These are phyloP conservation scores for Penicillium psychrosexuale DNA, from an alignment of 2,329 filamentous ascomycete genomes.

Conservation along the genomic window DNA sequence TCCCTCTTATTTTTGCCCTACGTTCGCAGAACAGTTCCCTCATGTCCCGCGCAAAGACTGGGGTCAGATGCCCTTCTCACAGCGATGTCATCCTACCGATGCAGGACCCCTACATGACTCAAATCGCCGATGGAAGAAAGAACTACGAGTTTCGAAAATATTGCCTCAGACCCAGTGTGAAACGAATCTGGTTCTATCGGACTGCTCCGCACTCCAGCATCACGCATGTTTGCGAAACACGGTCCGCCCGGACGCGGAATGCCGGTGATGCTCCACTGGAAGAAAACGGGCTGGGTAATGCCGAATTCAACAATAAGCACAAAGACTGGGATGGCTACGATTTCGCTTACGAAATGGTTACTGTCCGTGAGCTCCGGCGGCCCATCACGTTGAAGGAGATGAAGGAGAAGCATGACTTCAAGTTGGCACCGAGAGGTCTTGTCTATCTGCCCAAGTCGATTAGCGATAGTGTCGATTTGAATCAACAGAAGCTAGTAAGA, in stretches of 20 bases:
- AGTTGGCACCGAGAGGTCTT: neutral
- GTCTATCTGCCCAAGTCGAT: neutral
- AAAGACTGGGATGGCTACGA: neutral
- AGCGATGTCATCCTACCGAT: neutral
- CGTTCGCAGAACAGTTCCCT: too few relatives aligned
- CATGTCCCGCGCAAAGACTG: neutral
- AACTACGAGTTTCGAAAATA: neutral
- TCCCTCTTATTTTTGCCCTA: too few relatives aligned
- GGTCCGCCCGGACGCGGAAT: neutral
- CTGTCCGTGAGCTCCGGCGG: neutral
- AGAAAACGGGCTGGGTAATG: neutral
- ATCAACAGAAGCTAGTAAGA: neutral
- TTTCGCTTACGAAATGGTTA: neutral
- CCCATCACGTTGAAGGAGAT: neutral
- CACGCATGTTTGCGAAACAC: neutral
- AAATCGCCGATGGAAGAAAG: constrained; percentile 2
- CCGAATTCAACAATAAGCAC: neutral
- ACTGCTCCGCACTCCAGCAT: neutral
- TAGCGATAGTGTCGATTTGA: neutral
- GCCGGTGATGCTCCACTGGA: neutral
- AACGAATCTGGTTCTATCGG: constrained; percentile 2
- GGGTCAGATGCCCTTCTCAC: neutral
- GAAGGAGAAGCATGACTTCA: neutral
- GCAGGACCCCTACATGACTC: constrained; percentile 1
- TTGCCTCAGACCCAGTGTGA: neutral